Evolutionary conservation across 352 stramenopile genomes (phyloP), one percentile per base, ranked within the genome.

Genomic region (Pythium guiyangense): DNA sequence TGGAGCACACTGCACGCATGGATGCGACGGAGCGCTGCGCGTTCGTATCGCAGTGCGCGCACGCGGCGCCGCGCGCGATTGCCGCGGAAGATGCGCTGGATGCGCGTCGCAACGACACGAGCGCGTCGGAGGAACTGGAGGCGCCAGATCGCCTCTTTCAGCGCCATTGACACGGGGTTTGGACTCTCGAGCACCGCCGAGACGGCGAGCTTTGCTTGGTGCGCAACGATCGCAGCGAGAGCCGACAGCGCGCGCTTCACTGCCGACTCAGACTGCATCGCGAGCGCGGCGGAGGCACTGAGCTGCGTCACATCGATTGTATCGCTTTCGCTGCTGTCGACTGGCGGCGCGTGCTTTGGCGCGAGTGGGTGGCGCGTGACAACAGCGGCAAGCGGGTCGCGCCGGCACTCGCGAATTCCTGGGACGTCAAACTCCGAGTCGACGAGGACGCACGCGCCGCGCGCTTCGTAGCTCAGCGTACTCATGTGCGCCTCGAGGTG

Each of bases 351-450:
- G 5, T 74, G 34, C 44, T 73, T 84, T 9, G 82, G 79, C 15
- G 79, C 82, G 2, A 92, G 64, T 0, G 73, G 70, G 50, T 89
- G 82, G 1, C 67, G 66, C 31, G 52, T 62, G 0, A 76, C 40
- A 0, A 43, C 47, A 4, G 25, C 37, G 4, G 57, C 57, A 6
- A 66, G 25, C 9, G 57, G 51, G 25, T 88, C 67, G 20, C 60
- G 70, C 53, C 60, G 79, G 48, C 75, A 88, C 50, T 88, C 77
- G 48, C 75, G 69, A 22, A 88, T 71, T 1, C 73, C 79, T 29
- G 77, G 77, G 0, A 84, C 77, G 42, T 90, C 73, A 37, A 90
- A 88, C 31, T 87, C 79, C 8, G 72, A 75, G 50, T 85, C 74
- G 10, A 77, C 70, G 12, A 87, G 59, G 18, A 71, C 31, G 22